A percentile compares a stretch with the other conserved stretches of the same genome.
Conservation (phyloP, 306 rosid genomes). For the Malus sieversii region DNA sequence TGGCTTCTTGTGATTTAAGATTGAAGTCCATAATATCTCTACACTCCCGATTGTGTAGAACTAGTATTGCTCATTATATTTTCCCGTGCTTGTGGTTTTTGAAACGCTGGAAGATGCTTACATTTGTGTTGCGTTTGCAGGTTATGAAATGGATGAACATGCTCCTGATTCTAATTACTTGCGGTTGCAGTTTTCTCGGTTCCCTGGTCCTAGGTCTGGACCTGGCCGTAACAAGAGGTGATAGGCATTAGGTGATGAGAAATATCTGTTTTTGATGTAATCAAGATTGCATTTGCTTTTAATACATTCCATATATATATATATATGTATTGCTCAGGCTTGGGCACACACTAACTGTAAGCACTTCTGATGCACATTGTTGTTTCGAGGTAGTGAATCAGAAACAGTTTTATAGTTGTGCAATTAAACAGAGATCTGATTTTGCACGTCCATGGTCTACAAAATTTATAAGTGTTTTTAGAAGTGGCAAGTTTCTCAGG, state of each 20-base stretch:
- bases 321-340: neutral
- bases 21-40: neutral
- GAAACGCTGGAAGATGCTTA: conserved; percentile 24
- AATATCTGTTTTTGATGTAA: conserved; percentile 11
- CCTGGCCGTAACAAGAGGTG: conserved; percentile 68
- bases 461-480: neutral
- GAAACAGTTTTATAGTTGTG: conserved; percentile 7
- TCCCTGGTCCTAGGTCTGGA: conserved; percentile 80
- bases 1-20: neutral
- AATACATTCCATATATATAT: neutral
- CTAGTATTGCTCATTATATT: neutral
- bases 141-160: conserved; percentile 69
- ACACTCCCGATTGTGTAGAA: neutral
- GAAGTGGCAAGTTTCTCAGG: too few relatives aligned
- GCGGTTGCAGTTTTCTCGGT: conserved; percentile 84
- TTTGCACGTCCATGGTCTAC: neutral
- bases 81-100: neutral
- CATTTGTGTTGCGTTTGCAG: conserved; percentile 34
- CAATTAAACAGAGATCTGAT: conserved; percentile 15
- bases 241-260: neutral
- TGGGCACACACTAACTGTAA: conserved; percentile 8
- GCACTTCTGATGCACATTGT: conserved; percentile 20
- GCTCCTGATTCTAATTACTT: conserved; percentile 53
- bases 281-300: conserved; percentile 11
- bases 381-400: conserved; percentile 16